These are phyloP conservation scores for Camellia oleifera DNA, from an alignment of 179 eudicot genomes.

Conservation along the genomic window DNA sequence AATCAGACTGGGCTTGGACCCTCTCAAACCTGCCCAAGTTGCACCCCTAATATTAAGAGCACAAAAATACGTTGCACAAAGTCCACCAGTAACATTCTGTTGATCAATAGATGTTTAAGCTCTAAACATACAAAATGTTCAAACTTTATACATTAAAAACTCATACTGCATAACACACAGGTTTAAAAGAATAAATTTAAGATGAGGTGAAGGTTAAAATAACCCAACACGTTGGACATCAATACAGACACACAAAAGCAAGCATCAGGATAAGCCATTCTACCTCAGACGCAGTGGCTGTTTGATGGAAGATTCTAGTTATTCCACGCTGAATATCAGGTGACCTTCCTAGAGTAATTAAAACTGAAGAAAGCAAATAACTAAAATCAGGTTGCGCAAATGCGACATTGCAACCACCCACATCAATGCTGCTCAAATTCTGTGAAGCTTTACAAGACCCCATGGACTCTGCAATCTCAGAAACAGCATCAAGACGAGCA, in stretches of 20 bases:
- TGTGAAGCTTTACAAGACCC: conserved; percentile 39
- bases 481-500: conserved; percentile 91
- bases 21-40: too few relatives aligned
- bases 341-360: conserved; percentile 58
- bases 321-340: conserved; percentile 93
- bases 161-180: not conserved
- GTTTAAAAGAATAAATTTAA: not conserved
- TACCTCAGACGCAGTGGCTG: conserved; percentile 92
- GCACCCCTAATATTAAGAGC: not conserved
- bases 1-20: too few relatives aligned
- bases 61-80: not conserved
- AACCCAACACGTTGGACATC: not conserved
- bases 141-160: not conserved
- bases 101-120: not conserved
- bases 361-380: conserved; percentile 64
- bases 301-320: conserved; percentile 86
- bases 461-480: conserved; percentile 81
- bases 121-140: not conserved
- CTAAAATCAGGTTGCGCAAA: conserved; percentile 45
- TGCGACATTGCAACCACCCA: conserved; percentile 25
- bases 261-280: not conserved
- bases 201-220: not conserved
- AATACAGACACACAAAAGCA: not conserved
- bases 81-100: not conserved
- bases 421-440: conserved; percentile 17